Evolutionary conservation across 805 yeast species (phyloP).

Genomic region (Candida coleopterorum): DNA sequence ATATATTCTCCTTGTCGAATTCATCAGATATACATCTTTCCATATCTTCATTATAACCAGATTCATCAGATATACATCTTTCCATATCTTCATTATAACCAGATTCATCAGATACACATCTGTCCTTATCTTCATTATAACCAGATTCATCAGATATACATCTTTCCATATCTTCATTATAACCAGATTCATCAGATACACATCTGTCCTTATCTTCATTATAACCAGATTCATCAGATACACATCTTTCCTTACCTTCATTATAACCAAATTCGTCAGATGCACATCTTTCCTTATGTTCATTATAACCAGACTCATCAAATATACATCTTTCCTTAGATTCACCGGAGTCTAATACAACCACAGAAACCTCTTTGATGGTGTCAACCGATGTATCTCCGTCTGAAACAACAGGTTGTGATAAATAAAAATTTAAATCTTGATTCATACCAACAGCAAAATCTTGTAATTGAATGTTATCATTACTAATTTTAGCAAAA

Average conservation of each 20-base stretch:
- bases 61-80: slow-evolving; percentile 2
- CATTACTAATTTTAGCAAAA: slow-evolving; percentile 4
- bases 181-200: slow-evolving; percentile 3
- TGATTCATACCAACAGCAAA: neutral
- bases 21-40: slow-evolving; percentile 6
- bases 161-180: slow-evolving; percentile 4
- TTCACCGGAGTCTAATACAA: neutral
- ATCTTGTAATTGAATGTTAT: slow-evolving; percentile 7
- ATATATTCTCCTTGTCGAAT: slow-evolving; percentile 1
- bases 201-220: no score
- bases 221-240: no score
- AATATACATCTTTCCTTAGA: slow-evolving; percentile 5
- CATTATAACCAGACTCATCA: no score
- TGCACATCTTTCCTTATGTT: no score
- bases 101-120: no score
- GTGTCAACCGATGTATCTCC: slow-evolving; percentile 2
- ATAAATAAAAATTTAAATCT: slow-evolving; percentile 6
- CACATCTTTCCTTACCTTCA: no score
- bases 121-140: no score
- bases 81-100: no score
- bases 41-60: slow-evolving; percentile 4
- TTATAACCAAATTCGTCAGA: no score
- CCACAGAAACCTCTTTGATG: slow-evolving; percentile 1
- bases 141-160: slow-evolving; percentile 4
- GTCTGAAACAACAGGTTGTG: slow-evolving; percentile 5